A percentile compares a stretch with the other conserved stretches of the same genome.
Conservation (phyloP, 805 yeast species). For the Kodamaea hsintzibuensis region DNA sequence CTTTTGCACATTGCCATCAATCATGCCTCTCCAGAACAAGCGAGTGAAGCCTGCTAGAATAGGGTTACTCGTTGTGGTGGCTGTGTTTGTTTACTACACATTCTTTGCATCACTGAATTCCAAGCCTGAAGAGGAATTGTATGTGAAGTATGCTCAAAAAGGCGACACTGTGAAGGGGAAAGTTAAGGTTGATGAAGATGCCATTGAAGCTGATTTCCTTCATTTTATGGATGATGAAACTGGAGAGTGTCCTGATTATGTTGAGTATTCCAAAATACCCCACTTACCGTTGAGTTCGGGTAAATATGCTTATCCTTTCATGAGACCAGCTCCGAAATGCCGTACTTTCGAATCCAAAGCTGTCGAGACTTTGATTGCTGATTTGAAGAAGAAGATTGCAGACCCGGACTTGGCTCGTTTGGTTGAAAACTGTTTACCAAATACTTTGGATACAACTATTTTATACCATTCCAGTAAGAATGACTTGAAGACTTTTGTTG, state of each 20-base stretch:
- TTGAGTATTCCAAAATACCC: slow-evolving; percentile 51
- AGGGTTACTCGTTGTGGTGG: background rate
- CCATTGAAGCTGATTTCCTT: slow-evolving; percentile 2
- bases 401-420: slow-evolving; percentile 71
- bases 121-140: background rate
- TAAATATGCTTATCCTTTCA: slow-evolving; percentile 57
- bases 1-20: background rate
- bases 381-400: slow-evolving; percentile 48
- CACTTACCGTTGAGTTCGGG: slow-evolving; percentile 67
- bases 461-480: slow-evolving; percentile 55
- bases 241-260: slow-evolving; percentile 59
- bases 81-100: background rate
- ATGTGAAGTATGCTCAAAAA: background rate
- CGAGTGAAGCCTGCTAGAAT: background rate
- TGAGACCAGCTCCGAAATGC: slow-evolving; percentile 73
- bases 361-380: slow-evolving; percentile 60
- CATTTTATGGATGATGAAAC: slow-evolving; percentile 3
- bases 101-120: background rate
- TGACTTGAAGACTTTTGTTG: slow-evolving; percentile 60
- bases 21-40: background rate
- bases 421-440: slow-evolving; percentile 82
- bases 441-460: slow-evolving; percentile 85
- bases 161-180: slow-evolving; percentile 4
- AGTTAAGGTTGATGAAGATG: background rate
- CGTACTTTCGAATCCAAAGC: slow-evolving; percentile 67